Base-by-base conservation (phyloP, 257 asterid species). In the Scutellaria baicalensis region DNA sequence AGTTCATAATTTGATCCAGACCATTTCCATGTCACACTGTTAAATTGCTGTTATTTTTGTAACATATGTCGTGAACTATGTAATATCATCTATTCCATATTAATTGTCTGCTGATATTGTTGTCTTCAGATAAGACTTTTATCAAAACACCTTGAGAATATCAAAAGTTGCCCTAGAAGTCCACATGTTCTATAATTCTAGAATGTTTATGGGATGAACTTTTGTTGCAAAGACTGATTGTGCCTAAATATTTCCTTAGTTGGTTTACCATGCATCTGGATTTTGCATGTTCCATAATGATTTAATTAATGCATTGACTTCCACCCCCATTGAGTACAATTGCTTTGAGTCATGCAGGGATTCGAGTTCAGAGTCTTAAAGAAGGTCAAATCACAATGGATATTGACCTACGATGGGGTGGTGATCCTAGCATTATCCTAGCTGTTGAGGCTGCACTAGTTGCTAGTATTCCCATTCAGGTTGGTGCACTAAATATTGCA, bases 351-450 rank as follows among this genome's bases (percentile, higher is more conserved):
- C 70, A 67, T 80, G 84, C 87, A 94, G 99, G 99, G 70, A 89
- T 94, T 75, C 97, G 97, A 64, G 97, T 94, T 77, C 99, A 94
- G 89, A 94, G 91, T 82, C 96, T 94, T 64, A 94, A 94, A 78
- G 88, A 89, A 71, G 99, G 99, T 65, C 99, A 94, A 80, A 91
- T 94, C 76, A 94, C 96, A 5, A 94, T 94, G 99, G 99, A 94
- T 74, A 91, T 94, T 64, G 99, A 94, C 82, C 78, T 94, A 47
- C 88, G 99, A 39, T 94, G 97, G 97, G 99, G 99, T 77, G 99
- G 99, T 77, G 96, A 94, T 82, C 99, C 99, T 44, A 94, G 84
- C 82, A 94, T 94, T 63, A 61, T 94, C 70, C 78, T 94, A 82
- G 97, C 89, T 68, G 97, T 86, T 67, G 97, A 91, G 86, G 99